Percentiles rank a stretch among this genome's conserved stretches.
Evolutionary conservation across 306 rosid genomes (phyloP).

Genomic region (Pachyrhizus erosus): DNA sequence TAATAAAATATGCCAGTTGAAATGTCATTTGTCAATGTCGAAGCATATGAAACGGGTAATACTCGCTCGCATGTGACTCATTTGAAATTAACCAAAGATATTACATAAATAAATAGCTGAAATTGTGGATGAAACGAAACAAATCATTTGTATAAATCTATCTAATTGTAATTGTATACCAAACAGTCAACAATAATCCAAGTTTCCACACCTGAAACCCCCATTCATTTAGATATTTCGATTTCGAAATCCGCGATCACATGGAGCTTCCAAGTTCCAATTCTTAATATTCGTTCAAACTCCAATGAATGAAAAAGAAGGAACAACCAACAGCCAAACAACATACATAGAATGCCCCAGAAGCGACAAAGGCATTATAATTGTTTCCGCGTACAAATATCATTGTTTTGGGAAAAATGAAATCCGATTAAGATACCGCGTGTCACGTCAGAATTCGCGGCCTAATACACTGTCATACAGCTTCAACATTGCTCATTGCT

Average conservation of each 20-base stretch:
- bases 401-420: background rate
- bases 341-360: constrained; percentile 44
- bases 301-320: background rate
- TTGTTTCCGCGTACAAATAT: constrained; percentile 57
- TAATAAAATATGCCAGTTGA: background rate
- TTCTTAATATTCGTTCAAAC: background rate
- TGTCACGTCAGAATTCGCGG: constrained; percentile 71
- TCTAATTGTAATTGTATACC: background rate
- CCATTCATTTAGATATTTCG: too few relatives aligned
- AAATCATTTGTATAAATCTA: too few relatives aligned
- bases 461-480: constrained; percentile 34
- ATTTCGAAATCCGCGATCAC: background rate
- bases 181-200: constrained; percentile 13
- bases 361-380: constrained; percentile 30
- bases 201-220: constrained; percentile 1
- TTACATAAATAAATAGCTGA: background rate
- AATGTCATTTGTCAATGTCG: background rate
- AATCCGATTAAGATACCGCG: constrained; percentile 60
- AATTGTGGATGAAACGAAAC: background rate
- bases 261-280: constrained; percentile 16
- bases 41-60: constrained; percentile 9
- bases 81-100: background rate
- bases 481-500: constrained; percentile 39
- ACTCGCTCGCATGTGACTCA: constrained; percentile 5
- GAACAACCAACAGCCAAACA: constrained; percentile 25